phyloP scores from a whole-genome alignment of 208 protist genomes.

The Crithidia thermophila region DNA sequence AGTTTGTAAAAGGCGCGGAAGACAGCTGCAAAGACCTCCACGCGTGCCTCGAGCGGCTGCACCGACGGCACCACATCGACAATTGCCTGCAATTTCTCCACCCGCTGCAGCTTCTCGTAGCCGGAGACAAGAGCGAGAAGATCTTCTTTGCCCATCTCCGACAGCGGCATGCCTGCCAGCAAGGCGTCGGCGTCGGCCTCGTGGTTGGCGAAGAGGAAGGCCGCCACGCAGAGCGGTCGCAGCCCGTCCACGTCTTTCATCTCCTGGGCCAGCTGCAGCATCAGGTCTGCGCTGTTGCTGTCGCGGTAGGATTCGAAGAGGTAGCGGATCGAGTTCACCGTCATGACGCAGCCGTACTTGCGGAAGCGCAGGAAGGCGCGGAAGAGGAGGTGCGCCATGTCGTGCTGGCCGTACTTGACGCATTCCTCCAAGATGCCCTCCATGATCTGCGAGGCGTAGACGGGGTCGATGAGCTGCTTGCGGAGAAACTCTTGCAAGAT shows the following conservation, averaged over 20 bases:
- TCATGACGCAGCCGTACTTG: slow-evolving; percentile 87
- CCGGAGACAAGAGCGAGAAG: slow-evolving; percentile 79
- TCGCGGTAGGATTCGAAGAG: slow-evolving; percentile 90
- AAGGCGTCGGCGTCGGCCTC: slow-evolving; percentile 67
- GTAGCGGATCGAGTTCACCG: slow-evolving; percentile 70
- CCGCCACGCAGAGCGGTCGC: slow-evolving; percentile 81
- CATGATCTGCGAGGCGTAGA: slow-evolving; percentile 83
- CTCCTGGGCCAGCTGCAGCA: slow-evolving; percentile 85
- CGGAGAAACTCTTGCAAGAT: slow-evolving; percentile 89
- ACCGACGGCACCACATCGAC: slow-evolving; percentile 37
- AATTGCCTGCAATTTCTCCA: slow-evolving; percentile 64
- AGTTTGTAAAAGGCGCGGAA: slow-evolving; percentile 66
- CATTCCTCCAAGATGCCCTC: slow-evolving; percentile 89
- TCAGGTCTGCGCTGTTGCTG: slow-evolving; percentile 82
- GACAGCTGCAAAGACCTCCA: slow-evolving; percentile 54
- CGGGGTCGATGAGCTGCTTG: slow-evolving; percentile 85
- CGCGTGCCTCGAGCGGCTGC: slow-evolving; percentile 19
- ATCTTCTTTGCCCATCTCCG: slow-evolving; percentile 61
- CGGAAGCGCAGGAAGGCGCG: slow-evolving; percentile 89
- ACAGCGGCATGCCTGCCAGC: slow-evolving; percentile 47
- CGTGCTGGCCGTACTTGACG: slow-evolving; percentile 85
- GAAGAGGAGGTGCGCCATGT: slow-evolving; percentile 91
- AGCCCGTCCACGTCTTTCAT: slow-evolving; percentile 77
- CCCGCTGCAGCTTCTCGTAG: slow-evolving; percentile 74
- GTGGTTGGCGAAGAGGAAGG: slow-evolving; percentile 80